A percentile compares a stretch with the other conserved stretches of the same genome.
phyloP scores from a whole-genome alignment of 441 rosid genomes.

The Bocquillonia castaneifolia region DNA sequence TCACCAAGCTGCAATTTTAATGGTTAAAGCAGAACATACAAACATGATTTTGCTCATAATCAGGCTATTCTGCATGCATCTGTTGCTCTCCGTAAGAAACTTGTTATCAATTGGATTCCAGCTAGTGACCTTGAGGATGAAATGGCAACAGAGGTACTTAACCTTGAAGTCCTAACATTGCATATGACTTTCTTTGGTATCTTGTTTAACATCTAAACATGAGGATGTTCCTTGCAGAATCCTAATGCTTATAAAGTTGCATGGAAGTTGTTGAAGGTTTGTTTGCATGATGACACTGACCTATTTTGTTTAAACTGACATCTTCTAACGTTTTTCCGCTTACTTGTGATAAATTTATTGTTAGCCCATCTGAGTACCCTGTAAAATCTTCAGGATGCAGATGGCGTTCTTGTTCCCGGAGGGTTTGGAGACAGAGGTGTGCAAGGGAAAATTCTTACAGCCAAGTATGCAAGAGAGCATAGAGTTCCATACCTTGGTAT shows the following conservation, averaged over 20 bases:
- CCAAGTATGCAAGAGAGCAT: slow-evolving; percentile 83
- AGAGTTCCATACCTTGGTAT: slow-evolving; percentile 86
- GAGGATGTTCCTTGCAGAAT: slow-evolving; percentile 23
- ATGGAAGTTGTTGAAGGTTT: slow-evolving; percentile 42
- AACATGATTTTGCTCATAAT: background rate
- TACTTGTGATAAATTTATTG: background rate
- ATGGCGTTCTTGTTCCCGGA: slow-evolving; percentile 95
- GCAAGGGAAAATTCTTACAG: slow-evolving; percentile 84
- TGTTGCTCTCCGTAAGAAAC: slow-evolving; percentile 58
- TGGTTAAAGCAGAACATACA: background rate
- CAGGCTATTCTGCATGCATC: slow-evolving; percentile 93
- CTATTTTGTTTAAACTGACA: background rate
- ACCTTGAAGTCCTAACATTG: slow-evolving; percentile 11
- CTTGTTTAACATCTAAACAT: slow-evolving; percentile 24
- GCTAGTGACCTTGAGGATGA: slow-evolving; percentile 74
- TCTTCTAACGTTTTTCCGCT: background rate
- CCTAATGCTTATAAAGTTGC: slow-evolving; percentile 37
- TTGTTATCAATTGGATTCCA: slow-evolving; percentile 73
- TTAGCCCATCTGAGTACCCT: slow-evolving; percentile 16
- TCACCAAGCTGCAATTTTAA: background rate
- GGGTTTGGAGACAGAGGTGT: slow-evolving; percentile 97
- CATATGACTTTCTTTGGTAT: background rate
- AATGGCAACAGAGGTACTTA: slow-evolving; percentile 47
- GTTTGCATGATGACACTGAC: slow-evolving; percentile 6
- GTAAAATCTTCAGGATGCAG: slow-evolving; percentile 63